A percentile compares a stretch with the other conserved stretches of the same genome.
These are phyloP conservation scores for Diaporthe humulicola DNA, from an alignment of 2,329 filamentous ascomycete species.

Conservation along the genomic window DNA sequence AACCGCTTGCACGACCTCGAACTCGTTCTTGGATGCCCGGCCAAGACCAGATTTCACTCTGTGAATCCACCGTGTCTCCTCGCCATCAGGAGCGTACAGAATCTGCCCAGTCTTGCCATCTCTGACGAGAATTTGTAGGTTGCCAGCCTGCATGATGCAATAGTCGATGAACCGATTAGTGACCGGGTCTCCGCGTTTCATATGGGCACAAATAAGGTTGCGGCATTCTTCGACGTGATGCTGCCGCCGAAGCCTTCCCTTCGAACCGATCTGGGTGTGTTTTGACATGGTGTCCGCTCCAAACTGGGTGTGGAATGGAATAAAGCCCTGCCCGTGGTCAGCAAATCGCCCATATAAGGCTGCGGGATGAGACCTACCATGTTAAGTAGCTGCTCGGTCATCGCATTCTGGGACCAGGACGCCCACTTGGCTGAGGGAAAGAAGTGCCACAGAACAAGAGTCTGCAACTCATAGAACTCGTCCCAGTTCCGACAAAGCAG, in stretches of 20 bases:
- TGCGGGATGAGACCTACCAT: constrained; percentile 47
- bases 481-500: constrained; percentile 64
- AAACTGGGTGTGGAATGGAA: constrained; percentile 24
- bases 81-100: constrained; percentile 44
- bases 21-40: constrained; percentile 39
- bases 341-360: not conserved
- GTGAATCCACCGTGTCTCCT: constrained; percentile 45
- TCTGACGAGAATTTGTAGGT: constrained; percentile 46
- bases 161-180: constrained; percentile 50
- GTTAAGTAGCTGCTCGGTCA: constrained; percentile 55
- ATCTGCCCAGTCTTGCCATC: constrained; percentile 49
- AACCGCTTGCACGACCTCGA: constrained; percentile 43
- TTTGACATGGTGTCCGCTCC: constrained; percentile 43
- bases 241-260: constrained; percentile 42
- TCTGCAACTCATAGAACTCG: constrained; percentile 62
- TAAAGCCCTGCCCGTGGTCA: constrained; percentile 11
- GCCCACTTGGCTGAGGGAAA: constrained; percentile 62
- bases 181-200: constrained; percentile 49
- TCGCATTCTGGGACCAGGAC: constrained; percentile 54
- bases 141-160: constrained; percentile 46
- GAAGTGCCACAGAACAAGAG: constrained; percentile 58
- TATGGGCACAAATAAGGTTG: constrained; percentile 50
- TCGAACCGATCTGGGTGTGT: constrained; percentile 44
- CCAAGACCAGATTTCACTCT: constrained; percentile 39
- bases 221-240: constrained; percentile 46